Evolutionary conservation across 1,139 yeast genomes (phyloP).

Genomic region (Taiozyma sp.): DNA sequence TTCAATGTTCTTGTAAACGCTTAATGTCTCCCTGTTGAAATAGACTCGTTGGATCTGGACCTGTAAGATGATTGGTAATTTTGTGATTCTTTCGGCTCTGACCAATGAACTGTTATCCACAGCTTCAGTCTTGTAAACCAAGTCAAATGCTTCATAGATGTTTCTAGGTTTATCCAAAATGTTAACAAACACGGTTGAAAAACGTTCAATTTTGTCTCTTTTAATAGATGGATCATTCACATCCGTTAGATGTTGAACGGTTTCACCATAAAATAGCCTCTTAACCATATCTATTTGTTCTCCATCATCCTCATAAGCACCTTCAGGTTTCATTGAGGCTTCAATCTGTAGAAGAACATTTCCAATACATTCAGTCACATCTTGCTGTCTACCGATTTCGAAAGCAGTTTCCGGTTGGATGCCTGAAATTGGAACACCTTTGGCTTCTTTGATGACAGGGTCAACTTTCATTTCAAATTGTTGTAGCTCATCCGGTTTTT

Average conservation of each 20-base stretch:
- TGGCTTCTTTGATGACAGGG: constrained; percentile 6
- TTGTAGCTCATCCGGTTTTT: constrained; percentile 1
- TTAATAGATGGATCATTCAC: constrained; percentile 25
- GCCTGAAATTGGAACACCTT: constrained; percentile 43
- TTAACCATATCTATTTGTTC: constrained; percentile 83
- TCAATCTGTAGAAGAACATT: constrained; percentile 91
- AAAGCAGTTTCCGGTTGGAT: constrained; percentile 69
- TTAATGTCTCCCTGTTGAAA: constrained; percentile 67
- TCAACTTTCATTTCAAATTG: constrained; percentile 1
- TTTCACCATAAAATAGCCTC: constrained; percentile 72
- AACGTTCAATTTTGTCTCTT: constrained; percentile 71
- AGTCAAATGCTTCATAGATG: constrained; percentile 86
- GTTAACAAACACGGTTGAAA: constrained; percentile 75
- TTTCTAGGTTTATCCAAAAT: constrained; percentile 86
- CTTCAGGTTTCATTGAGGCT: constrained; percentile 74
- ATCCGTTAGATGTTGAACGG: constrained; percentile 50
- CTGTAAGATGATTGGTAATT: constrained; percentile 79
- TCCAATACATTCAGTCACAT: constrained; percentile 95
- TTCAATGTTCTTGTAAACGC: constrained; percentile 78
- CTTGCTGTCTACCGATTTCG: constrained; percentile 90
- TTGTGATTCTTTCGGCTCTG: constrained; percentile 64
- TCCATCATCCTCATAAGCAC: constrained; percentile 57
- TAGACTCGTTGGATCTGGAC: constrained; percentile 92
- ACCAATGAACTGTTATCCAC: constrained; percentile 66
- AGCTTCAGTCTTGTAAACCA: constrained; percentile 71